These are phyloP conservation scores for Diplocarpon rosae DNA, from an alignment of 2,329 filamentous ascomycete genomes.

Conservation along the genomic window DNA sequence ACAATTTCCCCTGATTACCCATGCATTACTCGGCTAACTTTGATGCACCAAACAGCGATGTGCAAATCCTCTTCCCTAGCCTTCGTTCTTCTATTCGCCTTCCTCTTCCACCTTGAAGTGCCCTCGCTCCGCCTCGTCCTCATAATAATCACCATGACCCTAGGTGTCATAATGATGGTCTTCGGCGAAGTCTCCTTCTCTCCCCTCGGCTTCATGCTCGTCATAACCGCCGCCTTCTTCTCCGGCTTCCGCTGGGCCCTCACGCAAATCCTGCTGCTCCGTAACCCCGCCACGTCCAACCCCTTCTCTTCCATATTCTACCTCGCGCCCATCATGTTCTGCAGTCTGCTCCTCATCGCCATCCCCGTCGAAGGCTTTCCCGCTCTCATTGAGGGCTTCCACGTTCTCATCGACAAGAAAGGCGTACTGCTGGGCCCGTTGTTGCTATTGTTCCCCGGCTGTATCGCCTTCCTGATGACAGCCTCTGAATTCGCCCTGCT, in stretches of 20 bases:
- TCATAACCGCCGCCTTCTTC: constrained; percentile 89
- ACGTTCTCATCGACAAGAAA: constrained; percentile 51
- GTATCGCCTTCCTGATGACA: constrained; percentile 93
- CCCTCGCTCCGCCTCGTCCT: constrained; percentile 75
- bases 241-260: constrained; percentile 96
- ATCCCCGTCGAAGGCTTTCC: constrained; percentile 74
- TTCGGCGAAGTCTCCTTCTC: constrained; percentile 89
- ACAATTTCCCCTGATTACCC: constrained; percentile 1
- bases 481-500: constrained; percentile 90
- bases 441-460: constrained; percentile 80
- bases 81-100: constrained; percentile 91
- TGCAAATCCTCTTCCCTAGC: constrained; percentile 95
- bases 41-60: constrained; percentile 51
- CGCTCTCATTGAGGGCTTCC: constrained; percentile 55
- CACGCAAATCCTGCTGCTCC: constrained; percentile 90
- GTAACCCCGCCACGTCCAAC: constrained; percentile 90
- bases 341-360: constrained; percentile 68
- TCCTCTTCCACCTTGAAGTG: constrained; percentile 81
- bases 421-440: constrained; percentile 55
- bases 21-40: too few relatives aligned
- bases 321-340: constrained; percentile 94
- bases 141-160: constrained; percentile 86
- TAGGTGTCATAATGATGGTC: constrained; percentile 96
- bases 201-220: constrained; percentile 73
- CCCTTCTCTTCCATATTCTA: constrained; percentile 97